Evolutionary conservation across 768 basidiomycete genomes (phyloP).

Genomic region (Russula foetens): DNA sequence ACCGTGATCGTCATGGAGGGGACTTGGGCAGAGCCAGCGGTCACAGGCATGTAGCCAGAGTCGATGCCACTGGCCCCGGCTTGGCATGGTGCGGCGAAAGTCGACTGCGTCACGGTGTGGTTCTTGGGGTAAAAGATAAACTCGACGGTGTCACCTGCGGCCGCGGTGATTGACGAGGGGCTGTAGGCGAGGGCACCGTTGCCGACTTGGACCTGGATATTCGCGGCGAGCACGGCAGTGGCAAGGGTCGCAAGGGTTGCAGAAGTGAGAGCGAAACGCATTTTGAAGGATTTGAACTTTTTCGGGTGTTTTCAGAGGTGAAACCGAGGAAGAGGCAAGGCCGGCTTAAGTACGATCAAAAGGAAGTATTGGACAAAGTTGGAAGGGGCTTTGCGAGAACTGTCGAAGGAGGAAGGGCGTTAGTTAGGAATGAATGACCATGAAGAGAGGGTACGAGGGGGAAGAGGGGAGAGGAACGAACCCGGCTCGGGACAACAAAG

Average conservation of each 20-base stretch:
- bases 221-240: background rate
- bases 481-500: slow-evolving; percentile 38
- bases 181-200: slow-evolving; percentile 1
- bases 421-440: background rate
- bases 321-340: background rate
- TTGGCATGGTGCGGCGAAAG: slow-evolving; percentile 29
- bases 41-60: slow-evolving; percentile 26
- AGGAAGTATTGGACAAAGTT: background rate
- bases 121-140: slow-evolving; percentile 19
- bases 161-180: slow-evolving; percentile 18
- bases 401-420: background rate
- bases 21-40: background rate
- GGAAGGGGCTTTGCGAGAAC: slow-evolving; percentile 18
- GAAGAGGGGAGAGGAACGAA: slow-evolving; percentile 21
- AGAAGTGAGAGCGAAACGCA: slow-evolving; percentile 15
- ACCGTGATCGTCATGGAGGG: slow-evolving; percentile 20
- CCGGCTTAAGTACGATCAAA: background rate
- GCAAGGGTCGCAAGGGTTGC: slow-evolving; percentile 12
- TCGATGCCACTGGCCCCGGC: slow-evolving; percentile 20
- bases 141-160: slow-evolving; percentile 21
- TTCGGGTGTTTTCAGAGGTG: background rate
- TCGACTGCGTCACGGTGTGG: slow-evolving; percentile 30
- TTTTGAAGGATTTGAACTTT: slow-evolving; percentile 3
- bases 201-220: slow-evolving; percentile 16
- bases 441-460: background rate